These are phyloP conservation scores for Cyberlindnera lachancei DNA, from an alignment of 805 yeast genomes.

Conservation along the genomic window DNA sequence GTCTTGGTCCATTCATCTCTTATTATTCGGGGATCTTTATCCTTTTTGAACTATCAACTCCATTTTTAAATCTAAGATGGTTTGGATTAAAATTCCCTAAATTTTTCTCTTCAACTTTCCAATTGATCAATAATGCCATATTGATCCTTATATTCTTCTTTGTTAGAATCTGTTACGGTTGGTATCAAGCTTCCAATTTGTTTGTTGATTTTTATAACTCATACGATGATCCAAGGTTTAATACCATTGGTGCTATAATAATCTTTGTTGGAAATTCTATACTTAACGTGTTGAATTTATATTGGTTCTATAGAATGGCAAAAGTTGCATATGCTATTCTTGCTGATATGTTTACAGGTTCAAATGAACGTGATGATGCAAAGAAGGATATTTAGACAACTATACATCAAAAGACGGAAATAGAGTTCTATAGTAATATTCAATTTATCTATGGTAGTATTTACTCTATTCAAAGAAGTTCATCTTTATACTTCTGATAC, in stretches of 20 bases:
- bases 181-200: constrained; percentile 48
- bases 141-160: constrained; percentile 58
- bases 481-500: constrained; percentile 30
- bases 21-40: constrained; percentile 71
- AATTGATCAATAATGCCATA: constrained; percentile 56
- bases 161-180: constrained; percentile 72
- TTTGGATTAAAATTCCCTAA: constrained; percentile 66
- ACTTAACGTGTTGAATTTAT: constrained; percentile 55
- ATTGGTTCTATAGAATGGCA: constrained; percentile 80
- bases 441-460: neutral
- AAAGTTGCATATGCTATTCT: constrained; percentile 45
- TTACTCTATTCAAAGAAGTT: too few species aligned
- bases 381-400: constrained; percentile 22
- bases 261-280: constrained; percentile 39
- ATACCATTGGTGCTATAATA: constrained; percentile 26
- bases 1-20: constrained; percentile 59
- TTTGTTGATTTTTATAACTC: constrained; percentile 35
- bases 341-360: constrained; percentile 21
- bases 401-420: neutral
- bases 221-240: constrained; percentile 36
- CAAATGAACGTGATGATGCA: constrained; percentile 17
- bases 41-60: constrained; percentile 75
- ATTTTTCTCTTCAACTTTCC: constrained; percentile 41
- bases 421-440: neutral
- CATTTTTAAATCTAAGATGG: constrained; percentile 84